phyloP scores from a whole-genome alignment of 2,329 filamentous ascomycete genomes.

The Fusarium sp. region DNA sequence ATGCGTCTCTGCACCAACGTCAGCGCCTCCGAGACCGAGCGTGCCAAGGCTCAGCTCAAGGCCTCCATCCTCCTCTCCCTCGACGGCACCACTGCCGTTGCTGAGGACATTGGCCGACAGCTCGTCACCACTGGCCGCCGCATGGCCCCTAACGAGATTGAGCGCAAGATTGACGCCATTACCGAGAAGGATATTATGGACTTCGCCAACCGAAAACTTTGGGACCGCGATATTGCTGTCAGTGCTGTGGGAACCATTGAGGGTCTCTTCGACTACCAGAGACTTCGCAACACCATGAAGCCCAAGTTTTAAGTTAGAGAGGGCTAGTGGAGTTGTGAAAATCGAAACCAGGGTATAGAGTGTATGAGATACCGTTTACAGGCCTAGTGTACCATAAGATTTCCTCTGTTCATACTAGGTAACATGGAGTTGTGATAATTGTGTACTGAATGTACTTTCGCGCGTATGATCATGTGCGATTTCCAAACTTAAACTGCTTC shows the following conservation, averaged over 20 bases:
- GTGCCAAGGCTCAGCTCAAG: conserved; percentile 99
- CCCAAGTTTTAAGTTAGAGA: conserved; percentile 71
- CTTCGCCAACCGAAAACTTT: conserved; percentile 93
- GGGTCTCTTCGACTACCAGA: conserved; percentile 82
- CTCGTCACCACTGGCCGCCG: conserved; percentile 97
- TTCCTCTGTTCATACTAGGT: conserved; percentile 55
- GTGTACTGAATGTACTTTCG: conserved; percentile 28
- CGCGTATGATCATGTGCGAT: background rate
- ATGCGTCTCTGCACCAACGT: conserved; percentile 92
- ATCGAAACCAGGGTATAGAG: conserved; percentile 63
- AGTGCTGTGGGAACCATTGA: conserved; percentile 94
- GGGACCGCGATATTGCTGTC: conserved; percentile 97
- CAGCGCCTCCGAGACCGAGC: conserved; percentile 90
- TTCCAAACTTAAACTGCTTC: background rate
- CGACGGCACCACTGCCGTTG: conserved; percentile 95
- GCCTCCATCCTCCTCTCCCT: conserved; percentile 96
- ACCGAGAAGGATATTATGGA: conserved; percentile 97
- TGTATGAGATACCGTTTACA: conserved; percentile 66
- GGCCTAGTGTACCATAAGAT: conserved; percentile 67
- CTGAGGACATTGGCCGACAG: conserved; percentile 98
- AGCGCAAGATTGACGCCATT: conserved; percentile 88
- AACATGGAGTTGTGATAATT: conserved; percentile 49
- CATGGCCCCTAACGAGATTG: conserved; percentile 91
- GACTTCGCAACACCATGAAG: conserved; percentile 87
- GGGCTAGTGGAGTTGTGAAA: conserved; percentile 49